phyloP scores from a whole-genome alignment of 352 stramenopile species.

The Phytophthora fragariae region DNA sequence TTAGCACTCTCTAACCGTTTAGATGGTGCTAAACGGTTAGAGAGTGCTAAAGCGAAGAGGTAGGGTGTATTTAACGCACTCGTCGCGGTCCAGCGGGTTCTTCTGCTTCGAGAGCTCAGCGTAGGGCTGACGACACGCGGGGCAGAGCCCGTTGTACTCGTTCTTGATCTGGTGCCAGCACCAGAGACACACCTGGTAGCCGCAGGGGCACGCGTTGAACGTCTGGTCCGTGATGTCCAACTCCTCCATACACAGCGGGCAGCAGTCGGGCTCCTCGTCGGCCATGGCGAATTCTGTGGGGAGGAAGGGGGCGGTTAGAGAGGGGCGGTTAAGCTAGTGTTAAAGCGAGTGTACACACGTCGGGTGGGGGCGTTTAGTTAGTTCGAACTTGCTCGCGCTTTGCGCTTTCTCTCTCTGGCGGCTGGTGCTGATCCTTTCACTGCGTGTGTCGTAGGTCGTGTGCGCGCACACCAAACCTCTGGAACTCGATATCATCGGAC shows the following conservation, averaged over 20 bases:
- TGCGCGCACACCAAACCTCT: neutral
- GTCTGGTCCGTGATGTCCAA: slow-evolving; percentile 98
- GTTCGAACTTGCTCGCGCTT: neutral
- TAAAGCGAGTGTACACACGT: slow-evolving; percentile 1
- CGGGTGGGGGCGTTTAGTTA: neutral
- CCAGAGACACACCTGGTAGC: slow-evolving; percentile 99
- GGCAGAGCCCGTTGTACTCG: slow-evolving; percentile 98
- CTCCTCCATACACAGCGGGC: slow-evolving; percentile 98
- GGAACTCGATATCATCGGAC: neutral
- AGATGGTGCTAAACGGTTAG: neutral
- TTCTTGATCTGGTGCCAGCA: slow-evolving; percentile 99
- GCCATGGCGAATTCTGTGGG: slow-evolving; percentile 43
- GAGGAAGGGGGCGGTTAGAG: neutral
- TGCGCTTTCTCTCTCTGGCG: slow-evolving; percentile 29
- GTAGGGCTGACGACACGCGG: slow-evolving; percentile 98
- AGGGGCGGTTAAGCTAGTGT: neutral
- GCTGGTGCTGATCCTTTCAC: slow-evolving; percentile 55
- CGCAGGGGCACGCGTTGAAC: slow-evolving; percentile 99
- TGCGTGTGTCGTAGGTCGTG: neutral
- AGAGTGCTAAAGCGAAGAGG: neutral
- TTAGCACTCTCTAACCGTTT: slow-evolving; percentile 3
- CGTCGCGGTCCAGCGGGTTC: slow-evolving; percentile 95
- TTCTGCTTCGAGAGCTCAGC: slow-evolving; percentile 92
- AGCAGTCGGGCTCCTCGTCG: slow-evolving; percentile 91
- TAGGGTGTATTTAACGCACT: slow-evolving; percentile 55